phyloP scores from a whole-genome alignment of 2,329 filamentous ascomycete species.

The Pseudocercospora vitis region DNA sequence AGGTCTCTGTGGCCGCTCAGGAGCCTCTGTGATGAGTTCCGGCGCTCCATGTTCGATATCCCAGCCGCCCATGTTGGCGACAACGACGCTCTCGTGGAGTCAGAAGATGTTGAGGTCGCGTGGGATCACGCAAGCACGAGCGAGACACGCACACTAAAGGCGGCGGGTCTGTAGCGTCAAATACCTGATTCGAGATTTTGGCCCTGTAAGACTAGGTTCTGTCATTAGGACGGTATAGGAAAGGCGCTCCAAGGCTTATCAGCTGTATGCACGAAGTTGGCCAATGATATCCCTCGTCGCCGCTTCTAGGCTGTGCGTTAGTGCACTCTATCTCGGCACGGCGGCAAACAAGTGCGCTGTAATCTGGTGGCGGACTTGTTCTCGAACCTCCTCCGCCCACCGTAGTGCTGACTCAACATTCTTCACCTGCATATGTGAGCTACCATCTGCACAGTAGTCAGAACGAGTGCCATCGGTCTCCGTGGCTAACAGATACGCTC shows the following conservation, averaged over 20 bases:
- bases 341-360: not conserved
- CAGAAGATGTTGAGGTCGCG: not conserved
- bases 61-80: too few species aligned
- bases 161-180: not conserved
- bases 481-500: too few species aligned
- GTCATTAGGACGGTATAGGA: not conserved
- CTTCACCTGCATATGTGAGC: too few species aligned
- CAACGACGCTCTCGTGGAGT: constrained; percentile 19
- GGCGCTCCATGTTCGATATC: constrained; percentile 28
- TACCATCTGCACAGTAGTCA: too few species aligned
- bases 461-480: too few species aligned
- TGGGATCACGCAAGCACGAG: not conserved
- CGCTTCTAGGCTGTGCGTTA: not conserved
- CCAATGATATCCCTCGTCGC: not conserved
- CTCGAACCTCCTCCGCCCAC: not conserved
- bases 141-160: not conserved
- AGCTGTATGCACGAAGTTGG: not conserved
- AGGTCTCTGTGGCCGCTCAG: constrained; percentile 26
- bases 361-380: constrained; percentile 1
- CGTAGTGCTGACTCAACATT: not conserved
- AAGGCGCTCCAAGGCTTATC: not conserved
- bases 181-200: constrained; percentile 6
- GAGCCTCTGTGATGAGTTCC: constrained; percentile 18
- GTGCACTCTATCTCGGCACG: not conserved
- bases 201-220: not conserved